A percentile compares a stretch with the other conserved stretches of the same genome.
Conservation (phyloP, 768 basidiomycete genomes). For the Tremella mesenterica region DNA sequence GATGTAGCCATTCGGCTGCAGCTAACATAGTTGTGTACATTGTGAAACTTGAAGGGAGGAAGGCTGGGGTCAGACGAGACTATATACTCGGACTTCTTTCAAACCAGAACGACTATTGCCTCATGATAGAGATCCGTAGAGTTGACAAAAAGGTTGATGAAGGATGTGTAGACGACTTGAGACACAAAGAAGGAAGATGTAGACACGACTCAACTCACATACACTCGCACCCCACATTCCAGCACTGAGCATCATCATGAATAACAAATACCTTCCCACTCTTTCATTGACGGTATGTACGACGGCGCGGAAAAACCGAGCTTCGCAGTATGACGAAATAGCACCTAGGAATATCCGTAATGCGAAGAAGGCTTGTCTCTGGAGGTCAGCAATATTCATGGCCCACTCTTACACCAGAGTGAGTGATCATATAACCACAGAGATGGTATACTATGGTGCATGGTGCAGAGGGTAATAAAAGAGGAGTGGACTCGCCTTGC, state of each 20-base stretch:
- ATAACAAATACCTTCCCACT: conserved; percentile 86
- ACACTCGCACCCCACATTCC: conserved; percentile 92
- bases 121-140: conserved; percentile 4
- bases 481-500: conserved; percentile 56
- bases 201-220: conserved; percentile 51
- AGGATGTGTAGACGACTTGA: neutral
- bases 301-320: conserved; percentile 69
- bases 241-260: conserved; percentile 71
- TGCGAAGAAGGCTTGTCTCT: conserved; percentile 84
- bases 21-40: conserved; percentile 83
- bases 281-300: conserved; percentile 74
- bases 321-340: conserved; percentile 69
- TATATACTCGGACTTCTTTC: too few relatives aligned
- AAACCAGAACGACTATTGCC: too few relatives aligned
- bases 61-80: conserved; percentile 54
- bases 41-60: conserved; percentile 89
- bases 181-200: too few relatives aligned
- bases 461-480: neutral
- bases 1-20: conserved; percentile 53
- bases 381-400: neutral
- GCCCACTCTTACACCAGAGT: neutral
- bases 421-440: neutral
- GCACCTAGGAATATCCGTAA: conserved; percentile 69
- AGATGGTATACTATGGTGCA: too few relatives aligned
- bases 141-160: neutral